Evolutionary conservation across 306 rosid species (phyloP).

Genomic region (Dryas alaskensis): DNA sequence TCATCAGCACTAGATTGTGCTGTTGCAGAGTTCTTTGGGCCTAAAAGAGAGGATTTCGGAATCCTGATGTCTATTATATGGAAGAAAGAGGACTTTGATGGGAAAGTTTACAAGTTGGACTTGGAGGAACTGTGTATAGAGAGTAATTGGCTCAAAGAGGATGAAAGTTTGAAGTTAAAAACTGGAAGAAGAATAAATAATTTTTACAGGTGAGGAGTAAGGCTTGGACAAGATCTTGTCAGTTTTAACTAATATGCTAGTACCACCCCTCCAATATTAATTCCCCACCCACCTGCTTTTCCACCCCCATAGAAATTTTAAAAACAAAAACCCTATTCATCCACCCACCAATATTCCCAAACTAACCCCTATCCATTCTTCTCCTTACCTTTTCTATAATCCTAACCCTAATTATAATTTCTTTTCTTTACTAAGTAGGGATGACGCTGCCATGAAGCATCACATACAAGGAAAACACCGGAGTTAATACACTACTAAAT

Average conservation of each 20-base stretch:
- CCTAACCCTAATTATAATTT: too few species aligned
- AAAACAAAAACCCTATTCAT: too few species aligned
- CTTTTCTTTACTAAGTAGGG: too few species aligned
- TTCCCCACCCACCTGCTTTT: too few species aligned
- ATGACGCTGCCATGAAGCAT: too few species aligned
- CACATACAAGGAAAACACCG: too few species aligned
- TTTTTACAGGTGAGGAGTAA: neutral
- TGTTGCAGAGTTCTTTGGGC: neutral
- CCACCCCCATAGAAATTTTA: too few species aligned
- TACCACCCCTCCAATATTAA: neutral
- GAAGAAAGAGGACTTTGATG: neutral
- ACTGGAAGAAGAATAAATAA: neutral
- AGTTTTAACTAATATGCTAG: neutral
- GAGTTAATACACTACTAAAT: too few species aligned
- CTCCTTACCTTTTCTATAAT: too few species aligned
- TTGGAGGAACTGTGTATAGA: too few species aligned
- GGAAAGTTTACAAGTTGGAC: neutral
- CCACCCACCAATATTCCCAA: too few species aligned
- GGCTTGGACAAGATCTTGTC: neutral
- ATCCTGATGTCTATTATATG: neutral
- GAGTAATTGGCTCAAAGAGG: neutral
- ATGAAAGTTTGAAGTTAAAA: neutral
- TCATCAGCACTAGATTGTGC: neutral
- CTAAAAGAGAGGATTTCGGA: neutral
- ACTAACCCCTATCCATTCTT: too few species aligned